Evolutionary conservation across 768 basidiomycete genomes (phyloP).

Genomic region (Roridomyces roridus): DNA sequence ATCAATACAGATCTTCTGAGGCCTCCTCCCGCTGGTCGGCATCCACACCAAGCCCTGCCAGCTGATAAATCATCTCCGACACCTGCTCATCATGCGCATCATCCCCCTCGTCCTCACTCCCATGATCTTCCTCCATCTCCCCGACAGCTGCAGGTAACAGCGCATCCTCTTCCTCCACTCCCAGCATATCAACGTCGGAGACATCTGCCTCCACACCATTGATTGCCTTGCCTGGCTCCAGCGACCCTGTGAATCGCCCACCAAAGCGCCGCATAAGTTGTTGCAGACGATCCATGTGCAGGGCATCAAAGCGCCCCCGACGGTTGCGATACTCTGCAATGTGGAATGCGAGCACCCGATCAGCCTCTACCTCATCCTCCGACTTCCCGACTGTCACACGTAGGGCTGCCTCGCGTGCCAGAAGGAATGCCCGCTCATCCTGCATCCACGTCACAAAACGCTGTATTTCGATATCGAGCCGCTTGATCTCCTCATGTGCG

Average conservation of each 20-base stretch:
- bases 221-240: neutral
- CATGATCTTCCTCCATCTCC: too few species aligned
- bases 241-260: neutral
- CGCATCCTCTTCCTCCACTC: too few species aligned
- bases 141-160: too few species aligned
- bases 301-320: neutral
- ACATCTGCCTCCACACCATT: too few species aligned
- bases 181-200: too few species aligned
- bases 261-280: neutral
- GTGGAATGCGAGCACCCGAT: neutral
- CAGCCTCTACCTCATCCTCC: neutral
- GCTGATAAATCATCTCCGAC: too few species aligned
- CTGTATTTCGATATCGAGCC: conserved; percentile 29
- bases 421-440: conserved; percentile 19
- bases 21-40: too few species aligned
- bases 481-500: conserved; percentile 29
- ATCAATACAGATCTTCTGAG: too few species aligned
- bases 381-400: too few species aligned
- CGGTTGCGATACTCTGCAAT: neutral
- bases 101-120: too few species aligned
- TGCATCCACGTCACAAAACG: conserved; percentile 23
- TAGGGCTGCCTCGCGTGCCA: neutral
- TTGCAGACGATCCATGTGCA: neutral
- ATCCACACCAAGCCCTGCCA: too few species aligned
- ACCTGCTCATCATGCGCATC: too few species aligned